phyloP scores from a whole-genome alignment of 106 monocot genomes.

The Cymbidium sinense region DNA sequence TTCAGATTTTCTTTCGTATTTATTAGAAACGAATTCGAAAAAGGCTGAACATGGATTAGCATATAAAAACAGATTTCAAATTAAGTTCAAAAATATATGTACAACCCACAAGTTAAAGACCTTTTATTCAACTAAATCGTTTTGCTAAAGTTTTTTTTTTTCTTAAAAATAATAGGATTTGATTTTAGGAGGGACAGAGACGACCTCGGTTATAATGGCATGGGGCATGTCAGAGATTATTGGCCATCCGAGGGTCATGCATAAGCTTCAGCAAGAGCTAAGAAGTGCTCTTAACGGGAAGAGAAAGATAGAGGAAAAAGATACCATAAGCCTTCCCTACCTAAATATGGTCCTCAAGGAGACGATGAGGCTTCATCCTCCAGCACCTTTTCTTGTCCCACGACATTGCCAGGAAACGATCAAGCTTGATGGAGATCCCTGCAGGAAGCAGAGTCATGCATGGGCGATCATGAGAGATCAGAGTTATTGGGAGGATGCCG shows the following conservation, averaged over 20 bases:
- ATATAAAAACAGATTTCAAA: no score
- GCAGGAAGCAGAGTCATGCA: background rate
- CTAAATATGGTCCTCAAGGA: background rate
- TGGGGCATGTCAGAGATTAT: background rate
- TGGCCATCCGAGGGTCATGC: background rate
- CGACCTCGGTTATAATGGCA: background rate
- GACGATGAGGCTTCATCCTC: background rate
- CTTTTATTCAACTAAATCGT: no score
- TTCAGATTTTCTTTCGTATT: no score
- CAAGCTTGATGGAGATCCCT: background rate
- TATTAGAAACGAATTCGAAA: no score
- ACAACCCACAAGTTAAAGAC: no score
- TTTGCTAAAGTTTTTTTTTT: no score
- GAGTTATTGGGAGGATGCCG: background rate
- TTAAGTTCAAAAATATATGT: no score
- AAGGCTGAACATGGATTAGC: no score
- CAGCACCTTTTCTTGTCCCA: background rate
- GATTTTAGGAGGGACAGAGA: background rate
- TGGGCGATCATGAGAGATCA: background rate
- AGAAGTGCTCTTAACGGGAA: background rate
- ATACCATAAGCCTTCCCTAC: background rate
- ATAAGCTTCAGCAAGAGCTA: background rate
- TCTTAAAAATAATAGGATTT: background rate
- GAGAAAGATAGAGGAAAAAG: background rate
- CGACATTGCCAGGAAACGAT: background rate